Evolutionary conservation across 805 yeast genomes (phyloP).

Genomic region (Sugiyamaella americana): DNA sequence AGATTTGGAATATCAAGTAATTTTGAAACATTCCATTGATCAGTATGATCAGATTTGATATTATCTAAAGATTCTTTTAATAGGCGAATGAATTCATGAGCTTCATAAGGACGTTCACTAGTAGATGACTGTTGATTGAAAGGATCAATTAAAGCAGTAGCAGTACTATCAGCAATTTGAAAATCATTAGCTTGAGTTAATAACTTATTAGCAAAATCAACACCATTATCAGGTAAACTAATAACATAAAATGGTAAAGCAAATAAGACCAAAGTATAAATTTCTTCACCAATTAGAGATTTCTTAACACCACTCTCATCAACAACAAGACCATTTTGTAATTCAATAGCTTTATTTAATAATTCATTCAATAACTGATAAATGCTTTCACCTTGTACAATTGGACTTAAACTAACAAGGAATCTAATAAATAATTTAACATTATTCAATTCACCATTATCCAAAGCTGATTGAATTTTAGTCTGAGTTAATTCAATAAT

Average conservation of each 20-base stretch:
- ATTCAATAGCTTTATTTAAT: conserved; percentile 47
- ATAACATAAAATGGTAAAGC: conserved; percentile 50
- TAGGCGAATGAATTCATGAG: conserved; percentile 30
- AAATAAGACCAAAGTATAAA: conserved; percentile 55
- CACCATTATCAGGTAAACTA: conserved; percentile 34
- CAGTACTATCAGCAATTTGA: not conserved
- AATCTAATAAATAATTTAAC: conserved; percentile 68
- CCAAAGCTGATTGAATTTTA: conserved; percentile 52
- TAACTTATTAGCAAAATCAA: conserved; percentile 25
- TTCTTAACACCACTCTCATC: conserved; percentile 30
- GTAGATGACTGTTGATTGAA: conserved; percentile 1
- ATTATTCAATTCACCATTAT: conserved; percentile 50
- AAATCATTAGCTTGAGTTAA: conserved; percentile 10
- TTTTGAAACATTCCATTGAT: conserved; percentile 24
- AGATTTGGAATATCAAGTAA: conserved; percentile 17
- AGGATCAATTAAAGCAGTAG: conserved; percentile 1
- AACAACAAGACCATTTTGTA: conserved; percentile 38
- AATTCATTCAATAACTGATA: conserved; percentile 48
- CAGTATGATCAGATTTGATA: conserved; percentile 6
- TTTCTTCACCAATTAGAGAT: conserved; percentile 58
- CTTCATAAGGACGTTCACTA: conserved; percentile 24
- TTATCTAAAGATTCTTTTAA: conserved; percentile 19
- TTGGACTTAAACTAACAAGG: conserved; percentile 57
- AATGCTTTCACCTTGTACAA: conserved; percentile 47
- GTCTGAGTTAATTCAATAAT: conserved; percentile 65